Conservation (phyloP, 179 eudicot genomes). For the Pouteria campechiana region DNA sequence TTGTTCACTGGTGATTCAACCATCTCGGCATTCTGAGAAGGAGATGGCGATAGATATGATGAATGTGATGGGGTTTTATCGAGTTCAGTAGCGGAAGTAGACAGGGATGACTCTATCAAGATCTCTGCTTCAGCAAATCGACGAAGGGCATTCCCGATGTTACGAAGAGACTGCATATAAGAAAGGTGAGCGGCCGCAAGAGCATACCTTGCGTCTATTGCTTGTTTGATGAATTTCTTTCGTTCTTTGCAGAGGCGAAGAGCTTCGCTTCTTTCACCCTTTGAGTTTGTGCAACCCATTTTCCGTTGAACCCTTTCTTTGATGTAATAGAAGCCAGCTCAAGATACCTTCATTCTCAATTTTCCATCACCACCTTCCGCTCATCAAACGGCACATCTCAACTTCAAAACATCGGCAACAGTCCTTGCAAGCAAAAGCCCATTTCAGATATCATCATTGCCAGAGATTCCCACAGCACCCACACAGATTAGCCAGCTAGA, state of each 20-base stretch:
- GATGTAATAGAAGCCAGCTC: not conserved
- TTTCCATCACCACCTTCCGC: no score
- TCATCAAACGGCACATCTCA: no score
- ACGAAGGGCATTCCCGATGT: constrained; percentile 56
- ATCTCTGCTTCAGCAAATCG: constrained; percentile 80
- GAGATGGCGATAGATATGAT: constrained; percentile 66
- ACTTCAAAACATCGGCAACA: no score
- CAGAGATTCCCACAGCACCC: no score
- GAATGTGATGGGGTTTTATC: constrained; percentile 65
- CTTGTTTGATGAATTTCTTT: constrained; percentile 55
- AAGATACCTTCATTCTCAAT: no score
- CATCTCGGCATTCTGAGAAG: constrained; percentile 29
- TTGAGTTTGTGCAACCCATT: constrained; percentile 62
- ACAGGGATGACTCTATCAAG: constrained; percentile 35
- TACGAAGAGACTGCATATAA: constrained; percentile 50
- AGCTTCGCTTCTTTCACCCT: constrained; percentile 54
- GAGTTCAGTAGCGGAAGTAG: constrained; percentile 24
- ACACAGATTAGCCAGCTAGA: no score
- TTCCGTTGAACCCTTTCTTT: not conserved
- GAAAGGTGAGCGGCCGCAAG: constrained; percentile 84
- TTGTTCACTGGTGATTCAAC: constrained; percentile 30
- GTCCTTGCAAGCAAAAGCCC: no score
- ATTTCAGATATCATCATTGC: no score
- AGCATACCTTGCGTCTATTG: constrained; percentile 65
- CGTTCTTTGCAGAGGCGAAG: constrained; percentile 64